phyloP scores from a whole-genome alignment of 306 rosid genomes.

The Echinosophora koreensis region DNA sequence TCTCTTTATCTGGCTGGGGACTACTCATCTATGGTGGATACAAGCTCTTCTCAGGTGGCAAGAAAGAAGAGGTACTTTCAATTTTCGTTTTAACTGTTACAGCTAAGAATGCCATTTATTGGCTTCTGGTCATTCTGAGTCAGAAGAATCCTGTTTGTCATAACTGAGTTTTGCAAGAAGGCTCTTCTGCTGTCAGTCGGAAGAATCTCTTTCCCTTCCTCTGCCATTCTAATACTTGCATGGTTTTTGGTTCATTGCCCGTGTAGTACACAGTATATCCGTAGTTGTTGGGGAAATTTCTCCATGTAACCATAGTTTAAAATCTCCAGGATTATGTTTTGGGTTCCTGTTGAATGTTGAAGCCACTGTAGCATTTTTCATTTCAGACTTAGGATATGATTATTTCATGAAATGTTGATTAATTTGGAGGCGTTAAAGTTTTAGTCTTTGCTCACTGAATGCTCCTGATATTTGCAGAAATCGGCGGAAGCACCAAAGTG shows the following conservation, averaged over 20 bases:
- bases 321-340: constrained; percentile 20
- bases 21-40: constrained; percentile 64
- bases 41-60: constrained; percentile 77
- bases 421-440: constrained; percentile 13
- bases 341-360: constrained; percentile 23
- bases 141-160: constrained; percentile 13
- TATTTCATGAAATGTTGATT: constrained; percentile 29
- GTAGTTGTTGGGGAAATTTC: constrained; percentile 24
- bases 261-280: not conserved
- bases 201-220: not conserved
- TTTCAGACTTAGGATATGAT: not conserved
- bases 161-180: constrained; percentile 26
- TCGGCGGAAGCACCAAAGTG: constrained; percentile 63
- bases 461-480: constrained; percentile 61
- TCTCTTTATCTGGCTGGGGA: constrained; percentile 89
- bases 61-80: constrained; percentile 86
- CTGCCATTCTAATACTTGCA: not conserved
- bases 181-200: constrained; percentile 9
- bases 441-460: constrained; percentile 41
- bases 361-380: constrained; percentile 45
- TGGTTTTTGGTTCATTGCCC: constrained; percentile 9
- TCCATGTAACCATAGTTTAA: constrained; percentile 1
- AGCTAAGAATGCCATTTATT: constrained; percentile 4
- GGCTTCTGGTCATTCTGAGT: constrained; percentile 18
- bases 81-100: not conserved